Base-by-base conservation (phyloP, 345 rosid genomes). In the Gossypium ekmanianum region DNA sequence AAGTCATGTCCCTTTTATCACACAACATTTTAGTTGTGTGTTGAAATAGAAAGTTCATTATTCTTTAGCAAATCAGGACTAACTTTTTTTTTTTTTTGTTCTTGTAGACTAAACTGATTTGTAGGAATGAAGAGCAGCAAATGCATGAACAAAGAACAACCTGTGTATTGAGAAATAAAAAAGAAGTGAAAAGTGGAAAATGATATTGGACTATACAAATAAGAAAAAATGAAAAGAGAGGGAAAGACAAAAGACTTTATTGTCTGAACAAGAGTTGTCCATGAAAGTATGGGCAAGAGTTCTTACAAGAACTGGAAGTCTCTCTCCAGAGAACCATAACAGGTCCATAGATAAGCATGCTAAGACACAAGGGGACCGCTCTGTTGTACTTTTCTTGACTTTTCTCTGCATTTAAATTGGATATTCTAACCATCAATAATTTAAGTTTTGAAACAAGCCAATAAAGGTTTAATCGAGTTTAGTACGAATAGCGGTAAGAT, bases 361-460 rank as follows among this genome's bases (percentile, higher is more conserved):
- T 26, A 14, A 17, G 47, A 65, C 63, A 43, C 68, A 74, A 66
- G 74, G 81, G 84, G 89, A 76, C 84, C 83, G 76, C 81, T 12
- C 34, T 55, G 47, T 39, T 71, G 63, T 68, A 62, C 64, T 27
- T 57, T 64, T 77, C 10, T 68, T 56, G 54, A 72, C 55, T 34
- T 59, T 79, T 81, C 70, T 70, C 75, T 66, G 3, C 29, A 64
- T 18, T 71, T 66, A 61, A 45, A 54, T 44, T 9, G 84, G 80
- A 80, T 77, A 80, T 79, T 77, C 84, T 59, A 24, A 41, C 22
- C 68, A 22, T 17, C 18, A 62, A 68, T 79, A 61, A 44, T 48
- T 67, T 8, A 7, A 45, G 13, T n/a, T 61, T 29, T 27, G 44
- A 14, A 61, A 14, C 66, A 27, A 27, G 10, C 18, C 66, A 34